phyloP scores from a whole-genome alignment of 352 stramenopile species.

The Achlya hypogyna region DNA sequence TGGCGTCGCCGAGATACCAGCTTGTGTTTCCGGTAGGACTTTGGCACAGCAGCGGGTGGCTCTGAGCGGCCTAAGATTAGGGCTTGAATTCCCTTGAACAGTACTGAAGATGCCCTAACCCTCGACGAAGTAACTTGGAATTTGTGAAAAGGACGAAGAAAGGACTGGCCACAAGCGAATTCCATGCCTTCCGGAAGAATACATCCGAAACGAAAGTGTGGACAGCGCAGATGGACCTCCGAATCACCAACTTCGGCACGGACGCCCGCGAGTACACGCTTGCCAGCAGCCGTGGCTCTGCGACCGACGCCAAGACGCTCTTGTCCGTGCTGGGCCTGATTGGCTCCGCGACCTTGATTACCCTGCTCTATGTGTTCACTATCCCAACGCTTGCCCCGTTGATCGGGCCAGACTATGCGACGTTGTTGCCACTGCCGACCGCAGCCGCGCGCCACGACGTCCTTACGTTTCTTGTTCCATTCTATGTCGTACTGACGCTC shows the following conservation, averaged over 20 bases:
- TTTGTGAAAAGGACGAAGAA: neutral
- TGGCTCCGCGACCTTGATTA: neutral
- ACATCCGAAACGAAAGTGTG: neutral
- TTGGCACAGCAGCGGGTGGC: neutral
- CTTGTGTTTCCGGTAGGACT: neutral
- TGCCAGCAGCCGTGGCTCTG: neutral
- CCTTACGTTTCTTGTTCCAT: neutral
- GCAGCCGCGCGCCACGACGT: neutral
- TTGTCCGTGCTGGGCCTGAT: neutral
- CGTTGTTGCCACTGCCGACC: neutral
- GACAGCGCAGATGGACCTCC: neutral
- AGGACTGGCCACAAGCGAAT: neutral
- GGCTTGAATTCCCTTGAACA: neutral
- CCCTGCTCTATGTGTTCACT: neutral
- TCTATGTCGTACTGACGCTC: neutral
- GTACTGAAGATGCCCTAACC: neutral
- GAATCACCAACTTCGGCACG: slow-evolving; percentile 14
- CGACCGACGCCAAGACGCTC: neutral
- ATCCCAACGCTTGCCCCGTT: neutral
- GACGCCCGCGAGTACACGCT: slow-evolving; percentile 11
- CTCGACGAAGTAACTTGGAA: neutral
- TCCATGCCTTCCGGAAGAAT: neutral
- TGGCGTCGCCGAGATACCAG: neutral
- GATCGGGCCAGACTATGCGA: neutral
- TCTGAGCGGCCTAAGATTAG: neutral